Percentiles rank a stretch among this genome's conserved stretches.
phyloP scores from a whole-genome alignment of 2,329 filamentous ascomycete genomes.

The Cercospora zeae-maydis region DNA sequence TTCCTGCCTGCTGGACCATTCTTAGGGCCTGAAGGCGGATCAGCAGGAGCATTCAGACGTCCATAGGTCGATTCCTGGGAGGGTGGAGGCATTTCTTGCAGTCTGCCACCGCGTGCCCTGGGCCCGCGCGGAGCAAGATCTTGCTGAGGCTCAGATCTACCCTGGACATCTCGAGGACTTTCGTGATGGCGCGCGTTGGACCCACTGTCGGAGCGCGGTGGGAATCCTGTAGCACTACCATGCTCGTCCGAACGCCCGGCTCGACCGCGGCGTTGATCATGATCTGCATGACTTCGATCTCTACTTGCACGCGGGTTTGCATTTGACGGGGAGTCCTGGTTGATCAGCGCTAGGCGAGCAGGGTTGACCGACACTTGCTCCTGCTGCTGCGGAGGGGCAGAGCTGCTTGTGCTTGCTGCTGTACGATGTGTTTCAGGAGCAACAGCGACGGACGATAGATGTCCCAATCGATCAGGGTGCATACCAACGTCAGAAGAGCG shows the following conservation, averaged over 20 bases:
- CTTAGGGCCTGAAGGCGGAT: slow-evolving; percentile 56
- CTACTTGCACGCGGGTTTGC: slow-evolving; percentile 14
- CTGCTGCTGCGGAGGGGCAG: slow-evolving; percentile 10
- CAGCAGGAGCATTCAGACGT: slow-evolving; percentile 46
- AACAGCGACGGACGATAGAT: slow-evolving; percentile 19
- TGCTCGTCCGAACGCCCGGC: slow-evolving; percentile 27
- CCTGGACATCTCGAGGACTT: slow-evolving; percentile 23
- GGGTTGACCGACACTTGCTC: slow-evolving; percentile 38
- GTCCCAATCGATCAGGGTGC: slow-evolving; percentile 23
- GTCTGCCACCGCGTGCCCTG: slow-evolving; percentile 46
- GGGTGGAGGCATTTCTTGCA: slow-evolving; percentile 40
- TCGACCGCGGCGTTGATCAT: slow-evolving; percentile 23
- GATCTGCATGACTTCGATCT: slow-evolving; percentile 28
- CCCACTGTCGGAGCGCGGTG: slow-evolving; percentile 24
- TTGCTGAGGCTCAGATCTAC: slow-evolving; percentile 32
- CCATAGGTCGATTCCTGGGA: slow-evolving; percentile 49
- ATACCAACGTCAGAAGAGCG: slow-evolving; percentile 16
- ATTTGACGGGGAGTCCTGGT: slow-evolving; percentile 18
- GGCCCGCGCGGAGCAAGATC: slow-evolving; percentile 52
- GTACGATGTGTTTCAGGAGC: slow-evolving; percentile 17
- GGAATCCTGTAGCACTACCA: slow-evolving; percentile 31
- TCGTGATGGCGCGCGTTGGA: slow-evolving; percentile 36
- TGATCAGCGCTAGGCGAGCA: slow-evolving; percentile 44
- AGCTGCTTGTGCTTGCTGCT: slow-evolving; percentile 6
- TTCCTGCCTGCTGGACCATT: slow-evolving; percentile 39